Percentiles rank a stretch among this genome's conserved stretches.
Evolutionary conservation across 352 stramenopile genomes (phyloP).

Genomic region (Blastocystis sp.): DNA sequence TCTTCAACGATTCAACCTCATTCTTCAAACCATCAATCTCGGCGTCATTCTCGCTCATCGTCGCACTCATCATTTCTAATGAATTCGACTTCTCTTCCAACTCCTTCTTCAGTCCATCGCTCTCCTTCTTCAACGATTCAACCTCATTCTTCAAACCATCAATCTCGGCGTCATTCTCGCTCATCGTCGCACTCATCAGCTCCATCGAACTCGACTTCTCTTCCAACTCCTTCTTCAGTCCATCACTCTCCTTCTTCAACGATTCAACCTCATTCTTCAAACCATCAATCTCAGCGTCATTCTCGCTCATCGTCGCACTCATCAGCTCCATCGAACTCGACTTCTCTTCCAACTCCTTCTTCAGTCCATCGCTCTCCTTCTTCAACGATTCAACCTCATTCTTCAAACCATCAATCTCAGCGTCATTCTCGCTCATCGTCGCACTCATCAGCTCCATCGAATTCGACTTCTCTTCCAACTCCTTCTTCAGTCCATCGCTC

Average conservation of each 20-base stretch:
- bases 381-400: not conserved
- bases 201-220: too few relatives aligned
- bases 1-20: not conserved
- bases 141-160: too few relatives aligned
- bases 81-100: not conserved
- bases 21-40: not conserved
- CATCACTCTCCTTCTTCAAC: too few relatives aligned
- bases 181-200: too few relatives aligned
- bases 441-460: not conserved
- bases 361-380: too few relatives aligned
- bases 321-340: not conserved
- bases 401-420: not conserved
- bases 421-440: not conserved
- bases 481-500: not conserved
- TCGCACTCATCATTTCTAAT: not conserved
- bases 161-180: too few relatives aligned
- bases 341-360: not conserved
- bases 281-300: not conserved
- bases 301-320: not conserved
- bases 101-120: not conserved
- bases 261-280: too few relatives aligned
- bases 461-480: not conserved
- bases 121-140: not conserved
- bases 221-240: too few relatives aligned
- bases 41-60: not conserved